Percentiles rank a stretch among this genome's conserved stretches.
phyloP scores from a whole-genome alignment of 1,284 basidiomycete genomes.

The Stygiomarasmius scandens region DNA sequence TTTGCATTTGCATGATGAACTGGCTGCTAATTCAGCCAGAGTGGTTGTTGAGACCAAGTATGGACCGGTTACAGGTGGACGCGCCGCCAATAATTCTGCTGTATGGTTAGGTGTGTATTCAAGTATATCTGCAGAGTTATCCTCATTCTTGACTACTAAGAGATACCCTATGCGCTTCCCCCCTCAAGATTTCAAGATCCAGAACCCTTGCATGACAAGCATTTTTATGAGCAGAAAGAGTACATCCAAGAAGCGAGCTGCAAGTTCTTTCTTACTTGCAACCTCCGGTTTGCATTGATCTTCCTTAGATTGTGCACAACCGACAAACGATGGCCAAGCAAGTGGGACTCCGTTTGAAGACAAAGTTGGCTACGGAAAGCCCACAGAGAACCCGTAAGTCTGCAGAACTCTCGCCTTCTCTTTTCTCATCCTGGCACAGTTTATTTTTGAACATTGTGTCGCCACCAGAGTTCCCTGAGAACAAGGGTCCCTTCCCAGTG shows the following conservation, averaged over 20 bases:
- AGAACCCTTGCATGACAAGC: constrained; percentile 51
- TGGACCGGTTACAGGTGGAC: constrained; percentile 58
- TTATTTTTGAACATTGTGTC: constrained; percentile 71
- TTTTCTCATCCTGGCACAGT: constrained; percentile 30
- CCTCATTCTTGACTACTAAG: constrained; percentile 34
- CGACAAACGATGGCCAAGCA: constrained; percentile 64
- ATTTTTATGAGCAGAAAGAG: constrained; percentile 59
- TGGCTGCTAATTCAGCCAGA: constrained; percentile 40
- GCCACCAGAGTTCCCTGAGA: constrained; percentile 57
- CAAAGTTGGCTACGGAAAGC: constrained; percentile 64
- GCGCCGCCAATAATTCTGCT: constrained; percentile 58
- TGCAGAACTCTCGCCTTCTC: background rate
- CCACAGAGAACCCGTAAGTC: constrained; percentile 69
- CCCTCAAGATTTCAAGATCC: constrained; percentile 68
- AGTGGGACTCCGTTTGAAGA: constrained; percentile 51
- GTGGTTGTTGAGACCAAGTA: constrained; percentile 56
- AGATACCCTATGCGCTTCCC: constrained; percentile 73
- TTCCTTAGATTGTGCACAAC: constrained; percentile 58
- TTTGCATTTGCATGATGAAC: constrained; percentile 51
- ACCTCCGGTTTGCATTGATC: background rate
- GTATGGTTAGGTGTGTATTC: constrained; percentile 61
- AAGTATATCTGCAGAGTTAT: background rate
- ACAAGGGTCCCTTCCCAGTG: constrained; percentile 57
- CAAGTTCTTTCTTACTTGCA: constrained; percentile 32
- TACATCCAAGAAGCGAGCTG: constrained; percentile 65